Conservation (phyloP, 2,329 filamentous ascomycete genomes). For the Paecilomyces niveus region DNA sequence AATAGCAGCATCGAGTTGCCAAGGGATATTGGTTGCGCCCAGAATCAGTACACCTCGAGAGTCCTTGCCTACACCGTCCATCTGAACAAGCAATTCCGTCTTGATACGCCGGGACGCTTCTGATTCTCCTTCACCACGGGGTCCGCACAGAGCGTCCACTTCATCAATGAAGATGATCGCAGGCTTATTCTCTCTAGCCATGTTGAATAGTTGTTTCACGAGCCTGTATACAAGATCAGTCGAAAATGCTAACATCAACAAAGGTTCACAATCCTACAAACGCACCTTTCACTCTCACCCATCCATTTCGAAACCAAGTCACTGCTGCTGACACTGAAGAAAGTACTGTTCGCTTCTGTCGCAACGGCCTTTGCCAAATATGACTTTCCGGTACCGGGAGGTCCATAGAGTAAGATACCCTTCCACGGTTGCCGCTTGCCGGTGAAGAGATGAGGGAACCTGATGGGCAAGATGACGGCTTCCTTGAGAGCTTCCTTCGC, state of each 20-base stretch:
- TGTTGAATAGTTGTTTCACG: slow-evolving; percentile 93
- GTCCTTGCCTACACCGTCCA: slow-evolving; percentile 98
- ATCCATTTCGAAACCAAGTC: slow-evolving; percentile 99
- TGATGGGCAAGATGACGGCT: slow-evolving; percentile 94
- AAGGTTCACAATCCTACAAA: not conserved
- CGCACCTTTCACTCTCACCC: slow-evolving; percentile 93
- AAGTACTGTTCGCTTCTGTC: slow-evolving; percentile 97
- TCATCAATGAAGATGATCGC: slow-evolving; percentile 99
- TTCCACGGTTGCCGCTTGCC: slow-evolving; percentile 98
- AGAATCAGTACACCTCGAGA: slow-evolving; percentile 89
- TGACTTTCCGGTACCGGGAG: slow-evolving; percentile 94
- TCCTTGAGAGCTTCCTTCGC: slow-evolving; percentile 98
- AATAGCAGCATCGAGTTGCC: slow-evolving; percentile 96
- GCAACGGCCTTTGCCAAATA: slow-evolving; percentile 96
- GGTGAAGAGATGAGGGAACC: slow-evolving; percentile 93
- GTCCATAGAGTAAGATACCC: slow-evolving; percentile 91
- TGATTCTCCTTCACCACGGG: slow-evolving; percentile 88
- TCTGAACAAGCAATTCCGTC: slow-evolving; percentile 95
- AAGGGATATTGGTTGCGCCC: slow-evolving; percentile 96
- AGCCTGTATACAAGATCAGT: slow-evolving; percentile 48
- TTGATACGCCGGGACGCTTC: slow-evolving; percentile 97
- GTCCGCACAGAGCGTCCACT: slow-evolving; percentile 92
- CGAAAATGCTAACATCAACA: not conserved
- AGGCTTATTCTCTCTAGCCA: slow-evolving; percentile 96
- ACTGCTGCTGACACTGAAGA: slow-evolving; percentile 96